Base-by-base conservation (phyloP, 2,329 filamentous ascomycete species). In the Drechslerella coelobrocha region DNA sequence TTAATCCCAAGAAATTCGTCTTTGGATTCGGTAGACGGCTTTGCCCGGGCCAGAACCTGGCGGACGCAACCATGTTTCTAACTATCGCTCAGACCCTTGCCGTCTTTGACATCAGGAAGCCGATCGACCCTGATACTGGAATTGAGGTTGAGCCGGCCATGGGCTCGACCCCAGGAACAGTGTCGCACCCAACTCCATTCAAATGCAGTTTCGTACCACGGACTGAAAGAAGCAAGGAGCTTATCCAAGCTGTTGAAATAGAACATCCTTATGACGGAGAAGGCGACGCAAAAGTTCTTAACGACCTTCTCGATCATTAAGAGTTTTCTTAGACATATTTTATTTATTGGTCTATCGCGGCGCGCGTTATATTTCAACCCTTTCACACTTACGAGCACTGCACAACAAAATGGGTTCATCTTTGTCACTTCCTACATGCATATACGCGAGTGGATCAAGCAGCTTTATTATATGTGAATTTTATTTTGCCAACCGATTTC, bases 61-160 rank as follows among this genome's bases (percentile, higher is more conserved):
- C 85, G 1, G 85, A 87, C 76, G 84, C 86, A 74, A 84, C 84
- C 2, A 84, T 83, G 0, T 86, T 84, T 80, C 81, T 87, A 73
- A 85, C 83, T 0, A 80, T 87, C 50, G 83, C 84, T 8, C 78
- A 84, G 12, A 75, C 86, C 31, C 78, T 88, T 5, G 87, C 85
- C 83, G 84, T 81, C 0, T 87, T 86, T 73, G 79, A 80, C 59
- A 82, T 86, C 63, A 51, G 39, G 26, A 63, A 73, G 19, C 56
- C 63, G 7, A 39, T 61, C 19, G 63, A 68, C 27, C 62, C 48
- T 5, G 43, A 6, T 1, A 51, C 63, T 37, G 63, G 63, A 26
- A 27, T 45, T 26, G 50, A 55, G 17, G 45, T 61, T n/a, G 63
- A 68, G 26, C 63, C 63, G 5, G 43, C 17, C 2, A 56, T 68